Percentiles rank a stretch among this genome's conserved stretches.
Conservation (phyloP, 108 stramenopile genomes). For the Skeletonema menzelii region DNA sequence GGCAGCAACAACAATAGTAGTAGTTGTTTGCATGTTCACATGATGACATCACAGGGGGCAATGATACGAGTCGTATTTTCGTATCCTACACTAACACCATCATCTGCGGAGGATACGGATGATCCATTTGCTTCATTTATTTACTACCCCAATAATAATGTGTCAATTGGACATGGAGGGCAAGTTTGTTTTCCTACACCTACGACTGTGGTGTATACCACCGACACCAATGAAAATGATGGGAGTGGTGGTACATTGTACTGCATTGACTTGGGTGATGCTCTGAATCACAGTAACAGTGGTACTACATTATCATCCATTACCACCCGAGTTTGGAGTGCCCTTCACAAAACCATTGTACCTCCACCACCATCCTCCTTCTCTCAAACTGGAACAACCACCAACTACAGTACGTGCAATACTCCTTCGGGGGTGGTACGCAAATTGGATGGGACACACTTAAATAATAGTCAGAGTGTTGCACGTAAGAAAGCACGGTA, state of each 20-base stretch:
- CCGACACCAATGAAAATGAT: conserved; percentile 10
- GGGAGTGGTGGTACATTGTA: conserved; percentile 6
- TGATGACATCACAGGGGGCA: conserved; percentile 3
- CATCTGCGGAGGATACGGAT: background rate
- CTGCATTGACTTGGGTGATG: conserved; percentile 30
- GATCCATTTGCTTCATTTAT: background rate
- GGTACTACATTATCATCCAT: background rate
- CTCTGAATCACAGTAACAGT: background rate
- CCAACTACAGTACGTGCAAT: too few species aligned
- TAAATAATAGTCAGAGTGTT: background rate
- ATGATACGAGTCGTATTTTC: background rate
- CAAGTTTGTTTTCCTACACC: conserved; percentile 41
- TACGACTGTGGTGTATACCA: conserved; percentile 24
- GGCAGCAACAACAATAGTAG: background rate
- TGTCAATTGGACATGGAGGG: conserved; percentile 11
- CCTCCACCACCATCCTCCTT: background rate
- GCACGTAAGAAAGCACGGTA: conserved; percentile 14
- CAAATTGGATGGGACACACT: too few species aligned
- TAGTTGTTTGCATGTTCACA: background rate
- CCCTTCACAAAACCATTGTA: background rate
- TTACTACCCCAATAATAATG: too few species aligned
- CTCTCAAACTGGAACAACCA: background rate
- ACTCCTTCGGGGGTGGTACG: too few species aligned
- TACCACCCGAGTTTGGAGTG: conserved; percentile 15
- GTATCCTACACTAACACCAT: conserved; percentile 5